A percentile compares a stretch with the other conserved stretches of the same genome.
These are phyloP conservation scores for Aspergillus neoniger DNA, from an alignment of 2,329 filamentous ascomycete species.

Conservation along the genomic window DNA sequence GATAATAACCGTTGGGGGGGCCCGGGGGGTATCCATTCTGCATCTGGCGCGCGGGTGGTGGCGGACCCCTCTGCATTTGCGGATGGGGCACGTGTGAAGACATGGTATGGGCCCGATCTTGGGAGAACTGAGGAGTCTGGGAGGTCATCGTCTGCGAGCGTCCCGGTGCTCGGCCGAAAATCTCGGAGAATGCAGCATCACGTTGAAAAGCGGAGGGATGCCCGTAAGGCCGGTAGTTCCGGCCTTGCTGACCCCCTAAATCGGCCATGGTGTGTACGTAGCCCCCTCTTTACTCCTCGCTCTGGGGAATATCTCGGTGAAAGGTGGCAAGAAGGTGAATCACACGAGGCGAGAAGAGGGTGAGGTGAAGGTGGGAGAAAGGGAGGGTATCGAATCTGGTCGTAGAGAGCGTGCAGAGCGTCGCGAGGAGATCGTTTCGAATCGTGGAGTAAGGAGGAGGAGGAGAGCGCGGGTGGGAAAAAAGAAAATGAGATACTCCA, in stretches of 20 bases:
- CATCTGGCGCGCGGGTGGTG: constrained; percentile 47
- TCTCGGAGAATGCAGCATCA: constrained; percentile 94
- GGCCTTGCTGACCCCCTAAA: constrained; percentile 63
- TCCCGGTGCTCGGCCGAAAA: constrained; percentile 84
- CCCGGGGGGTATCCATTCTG: constrained; percentile 47
- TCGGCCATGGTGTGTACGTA: constrained; percentile 58
- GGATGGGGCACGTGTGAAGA: constrained; percentile 54
- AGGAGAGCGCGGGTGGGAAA: constrained; percentile 21
- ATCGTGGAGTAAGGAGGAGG: constrained; percentile 33
- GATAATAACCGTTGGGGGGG: constrained; percentile 44
- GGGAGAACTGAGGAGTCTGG: constrained; percentile 62
- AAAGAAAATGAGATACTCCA: constrained; percentile 22
- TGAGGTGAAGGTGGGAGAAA: constrained; percentile 11
- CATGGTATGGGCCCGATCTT: constrained; percentile 79
- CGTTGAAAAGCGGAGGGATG: constrained; percentile 65
- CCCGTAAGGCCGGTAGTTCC: constrained; percentile 60
- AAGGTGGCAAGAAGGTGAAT: constrained; percentile 11
- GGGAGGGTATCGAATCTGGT: constrained; percentile 30
- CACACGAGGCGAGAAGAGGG: constrained; percentile 9
- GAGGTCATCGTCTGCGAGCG: constrained; percentile 96
- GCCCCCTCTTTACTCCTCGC: constrained; percentile 13
- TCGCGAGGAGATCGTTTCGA: constrained; percentile 35
- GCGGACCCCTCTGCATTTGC: constrained; percentile 45
- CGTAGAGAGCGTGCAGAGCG: constrained; percentile 37
- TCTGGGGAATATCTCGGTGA: constrained; percentile 5